phyloP scores from a whole-genome alignment of 805 yeast genomes.

The Sungouiella thailandica region DNA sequence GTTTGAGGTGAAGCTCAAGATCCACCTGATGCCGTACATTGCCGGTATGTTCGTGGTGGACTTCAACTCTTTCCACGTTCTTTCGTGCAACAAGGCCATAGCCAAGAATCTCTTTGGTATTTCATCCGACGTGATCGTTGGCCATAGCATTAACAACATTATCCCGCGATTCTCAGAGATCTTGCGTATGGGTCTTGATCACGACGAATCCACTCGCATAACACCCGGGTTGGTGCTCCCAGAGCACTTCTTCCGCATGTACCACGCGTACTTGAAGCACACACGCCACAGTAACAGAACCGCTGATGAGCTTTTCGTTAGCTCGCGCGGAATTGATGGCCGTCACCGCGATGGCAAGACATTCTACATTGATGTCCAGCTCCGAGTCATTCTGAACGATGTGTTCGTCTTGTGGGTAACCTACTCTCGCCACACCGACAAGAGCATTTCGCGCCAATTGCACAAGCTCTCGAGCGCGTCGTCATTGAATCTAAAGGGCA shows the following conservation, averaged over 20 bases:
- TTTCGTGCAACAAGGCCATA: conserved; percentile 77
- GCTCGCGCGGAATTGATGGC: conserved; percentile 66
- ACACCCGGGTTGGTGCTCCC: conserved; percentile 77
- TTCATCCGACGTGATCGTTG: conserved; percentile 40
- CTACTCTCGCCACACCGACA: conserved; percentile 51
- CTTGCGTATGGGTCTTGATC: conserved; percentile 35
- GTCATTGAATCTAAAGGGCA: conserved; percentile 7
- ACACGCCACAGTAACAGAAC: conserved; percentile 18
- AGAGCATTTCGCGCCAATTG: conserved; percentile 21
- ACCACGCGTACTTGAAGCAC: conserved; percentile 35
- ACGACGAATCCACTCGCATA: conserved; percentile 17
- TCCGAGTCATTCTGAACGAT: conserved; percentile 60
- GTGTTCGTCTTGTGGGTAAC: conserved; percentile 79
- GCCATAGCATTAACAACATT: conserved; percentile 46
- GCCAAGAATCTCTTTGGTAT: conserved; percentile 75
- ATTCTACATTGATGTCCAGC: conserved; percentile 71
- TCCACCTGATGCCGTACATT: conserved; percentile 77
- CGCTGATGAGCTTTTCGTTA: conserved; percentile 48
- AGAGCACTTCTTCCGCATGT: conserved; percentile 82
- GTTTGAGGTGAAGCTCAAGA: conserved; percentile 49
- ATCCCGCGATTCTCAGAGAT: conserved; percentile 59
- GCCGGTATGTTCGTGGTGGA: conserved; percentile 80
- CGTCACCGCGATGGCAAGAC: conserved; percentile 63
- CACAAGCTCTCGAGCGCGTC: conserved; percentile 20
- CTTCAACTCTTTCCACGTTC: conserved; percentile 41